Evolutionary conservation across 192 early-diverging fungal species (phyloP).

Genomic region (Entomortierella chlamydospora): DNA sequence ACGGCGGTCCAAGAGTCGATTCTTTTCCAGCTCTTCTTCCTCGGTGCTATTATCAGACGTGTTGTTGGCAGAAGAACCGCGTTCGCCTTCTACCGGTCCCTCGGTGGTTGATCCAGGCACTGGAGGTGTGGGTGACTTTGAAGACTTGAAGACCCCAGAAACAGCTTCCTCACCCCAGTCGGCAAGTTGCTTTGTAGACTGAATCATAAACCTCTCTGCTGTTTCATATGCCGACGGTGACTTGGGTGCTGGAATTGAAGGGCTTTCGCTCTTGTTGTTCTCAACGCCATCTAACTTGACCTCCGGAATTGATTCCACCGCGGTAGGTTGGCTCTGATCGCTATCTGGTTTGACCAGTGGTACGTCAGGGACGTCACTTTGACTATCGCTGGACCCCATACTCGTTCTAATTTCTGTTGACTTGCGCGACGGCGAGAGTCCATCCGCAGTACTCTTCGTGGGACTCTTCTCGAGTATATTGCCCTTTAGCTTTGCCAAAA

Average conservation of each 20-base stretch:
- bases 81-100: neutral
- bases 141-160: conserved; percentile 27
- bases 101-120: conserved; percentile 8
- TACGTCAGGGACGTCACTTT: neutral
- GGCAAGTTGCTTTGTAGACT: conserved; percentile 30
- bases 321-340: neutral
- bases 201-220: conserved; percentile 24
- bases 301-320: neutral
- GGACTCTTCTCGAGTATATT: conserved; percentile 19
- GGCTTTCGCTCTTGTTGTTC: neutral
- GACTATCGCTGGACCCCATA: neutral
- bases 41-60: neutral
- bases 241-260: conserved; percentile 3
- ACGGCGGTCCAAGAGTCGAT: conserved; percentile 57
- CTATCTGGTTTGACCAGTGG: neutral
- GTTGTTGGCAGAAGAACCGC: neutral
- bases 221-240: conserved; percentile 24
- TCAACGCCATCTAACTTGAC: neutral
- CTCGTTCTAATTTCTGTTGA: neutral
- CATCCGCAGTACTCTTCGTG: neutral
- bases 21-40: conserved; percentile 40
- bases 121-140: conserved; percentile 18
- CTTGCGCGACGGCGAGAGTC: neutral
- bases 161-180: conserved; percentile 32
- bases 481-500: conserved; percentile 36